Conservation (phyloP, 2,329 filamentous ascomycete species). For the Daldinia eschscholtzii region DNA sequence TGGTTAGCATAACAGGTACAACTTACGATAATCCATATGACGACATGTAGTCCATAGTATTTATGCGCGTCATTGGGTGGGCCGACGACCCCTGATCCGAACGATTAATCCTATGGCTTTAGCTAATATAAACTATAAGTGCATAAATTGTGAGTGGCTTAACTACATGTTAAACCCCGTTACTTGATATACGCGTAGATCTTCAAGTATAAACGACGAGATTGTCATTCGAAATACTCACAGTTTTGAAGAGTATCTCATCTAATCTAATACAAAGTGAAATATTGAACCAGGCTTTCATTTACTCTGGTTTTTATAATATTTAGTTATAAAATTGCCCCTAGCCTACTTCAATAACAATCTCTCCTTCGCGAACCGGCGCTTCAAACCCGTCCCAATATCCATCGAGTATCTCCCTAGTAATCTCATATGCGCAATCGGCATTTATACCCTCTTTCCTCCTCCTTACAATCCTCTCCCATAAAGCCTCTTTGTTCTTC, state of each 20-base stretch:
- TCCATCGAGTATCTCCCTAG: constrained; percentile 40
- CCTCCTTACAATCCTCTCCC: constrained; percentile 51
- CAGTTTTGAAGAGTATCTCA: too few species aligned
- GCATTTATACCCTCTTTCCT: constrained; percentile 50
- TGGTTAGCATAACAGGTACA: too few species aligned
- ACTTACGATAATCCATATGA: not conserved
- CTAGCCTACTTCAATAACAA: constrained; percentile 38
- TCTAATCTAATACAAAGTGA: too few species aligned
- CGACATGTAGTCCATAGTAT: not conserved
- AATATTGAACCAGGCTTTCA: not conserved
- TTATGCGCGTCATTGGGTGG: constrained; percentile 1
- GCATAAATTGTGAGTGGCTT: not conserved
- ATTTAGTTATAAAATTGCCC: too few species aligned
- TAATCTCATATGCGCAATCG: constrained; percentile 44
- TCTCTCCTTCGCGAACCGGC: constrained; percentile 42
- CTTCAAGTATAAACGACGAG: not conserved
- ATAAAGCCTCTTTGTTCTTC: constrained; percentile 48
- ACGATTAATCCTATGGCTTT: not conserved
- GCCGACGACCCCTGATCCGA: not conserved
- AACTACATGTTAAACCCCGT: not conserved
- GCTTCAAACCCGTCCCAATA: constrained; percentile 47
- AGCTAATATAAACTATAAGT: not conserved
- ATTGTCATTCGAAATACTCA: too few species aligned
- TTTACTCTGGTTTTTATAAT: not conserved
- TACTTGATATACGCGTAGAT: not conserved